Conservation (phyloP, 2,329 filamentous ascomycete genomes). For the Aspergillus phoenicis region DNA sequence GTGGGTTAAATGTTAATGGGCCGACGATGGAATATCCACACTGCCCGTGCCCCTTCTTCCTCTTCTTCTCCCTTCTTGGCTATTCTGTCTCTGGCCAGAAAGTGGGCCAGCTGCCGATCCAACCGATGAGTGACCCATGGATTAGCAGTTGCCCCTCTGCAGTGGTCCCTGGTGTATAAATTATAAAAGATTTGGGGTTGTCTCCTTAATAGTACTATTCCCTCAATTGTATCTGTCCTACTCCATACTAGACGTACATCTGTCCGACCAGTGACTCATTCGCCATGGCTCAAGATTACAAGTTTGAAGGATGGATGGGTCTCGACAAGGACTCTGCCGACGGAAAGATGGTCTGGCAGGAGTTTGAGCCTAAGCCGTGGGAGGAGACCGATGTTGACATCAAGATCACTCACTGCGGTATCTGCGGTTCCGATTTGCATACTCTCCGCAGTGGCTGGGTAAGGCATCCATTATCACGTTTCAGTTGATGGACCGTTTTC, state of each 20-base stretch:
- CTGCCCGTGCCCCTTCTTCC: too few relatives aligned
- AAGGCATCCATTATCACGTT: slow-evolving; percentile 11
- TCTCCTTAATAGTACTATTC: too few relatives aligned
- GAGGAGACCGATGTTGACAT: slow-evolving; percentile 68
- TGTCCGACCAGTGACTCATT: too few relatives aligned
- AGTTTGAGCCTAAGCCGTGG: slow-evolving; percentile 67
- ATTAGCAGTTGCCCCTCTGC: not conserved
- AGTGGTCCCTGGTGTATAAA: too few relatives aligned
- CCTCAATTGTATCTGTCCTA: too few relatives aligned
- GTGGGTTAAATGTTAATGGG: too few relatives aligned
- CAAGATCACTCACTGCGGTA: slow-evolving; percentile 64
- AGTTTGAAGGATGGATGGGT: slow-evolving; percentile 62
- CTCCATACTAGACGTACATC: too few relatives aligned
- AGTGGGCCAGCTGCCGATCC: slow-evolving; percentile 1
- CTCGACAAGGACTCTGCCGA: slow-evolving; percentile 52
- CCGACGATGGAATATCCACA: not conserved
- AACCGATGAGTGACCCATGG: not conserved
- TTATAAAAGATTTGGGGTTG: not conserved
- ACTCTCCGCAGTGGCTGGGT: slow-evolving; percentile 55
- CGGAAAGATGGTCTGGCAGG: slow-evolving; percentile 58
- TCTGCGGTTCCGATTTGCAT: slow-evolving; percentile 66
- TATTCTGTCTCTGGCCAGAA: slow-evolving; percentile 2
- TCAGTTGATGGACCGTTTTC: not conserved
- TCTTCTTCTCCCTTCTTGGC: slow-evolving; percentile 3
- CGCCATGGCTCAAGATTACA: slow-evolving; percentile 42